Percentiles rank a stretch among this genome's conserved stretches.
Conservation (phyloP, 1,139 yeast species). For the Candida gigantensis region DNA sequence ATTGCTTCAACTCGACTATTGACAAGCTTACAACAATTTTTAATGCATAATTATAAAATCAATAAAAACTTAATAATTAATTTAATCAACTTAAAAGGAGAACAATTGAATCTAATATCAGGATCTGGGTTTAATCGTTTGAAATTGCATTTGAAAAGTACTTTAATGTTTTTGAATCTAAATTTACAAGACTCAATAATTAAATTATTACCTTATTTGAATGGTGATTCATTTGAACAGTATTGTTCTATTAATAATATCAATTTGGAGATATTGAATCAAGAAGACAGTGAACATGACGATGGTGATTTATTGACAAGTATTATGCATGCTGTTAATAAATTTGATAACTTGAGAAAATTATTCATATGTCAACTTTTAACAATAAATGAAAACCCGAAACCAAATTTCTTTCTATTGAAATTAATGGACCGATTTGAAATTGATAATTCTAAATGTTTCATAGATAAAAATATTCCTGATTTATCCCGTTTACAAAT, state of each 20-base stretch:
- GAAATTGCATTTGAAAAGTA: constrained; percentile 17
- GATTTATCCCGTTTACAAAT: constrained; percentile 19
- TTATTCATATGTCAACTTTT: constrained; percentile 42
- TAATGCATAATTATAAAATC: constrained; percentile 37
- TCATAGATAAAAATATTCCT: constrained; percentile 10
- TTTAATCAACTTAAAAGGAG: constrained; percentile 33
- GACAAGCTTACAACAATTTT: constrained; percentile 29
- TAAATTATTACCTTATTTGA: constrained; percentile 34
- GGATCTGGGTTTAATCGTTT: constrained; percentile 16
- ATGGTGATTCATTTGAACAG: constrained; percentile 44
- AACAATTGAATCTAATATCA: constrained; percentile 25
- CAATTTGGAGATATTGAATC: constrained; percentile 21
- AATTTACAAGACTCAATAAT: constrained; percentile 32
- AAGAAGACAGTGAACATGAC: constrained; percentile 11
- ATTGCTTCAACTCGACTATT: constrained; percentile 29
- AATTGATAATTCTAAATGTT: constrained; percentile 11
- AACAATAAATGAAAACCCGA: constrained; percentile 35
- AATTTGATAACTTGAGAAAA: constrained; percentile 41
- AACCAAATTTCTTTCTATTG: constrained; percentile 33
- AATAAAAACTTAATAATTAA: constrained; percentile 40
- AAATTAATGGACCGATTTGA: constrained; percentile 33
- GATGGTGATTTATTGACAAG: not conserved
- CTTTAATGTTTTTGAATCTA: constrained; percentile 30
- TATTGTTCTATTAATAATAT: constrained; percentile 42
- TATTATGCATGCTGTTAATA: constrained; percentile 16